phyloP scores from a whole-genome alignment of 495 filamentous ascomycete genomes.

The Glutinoglossum americanum region DNA sequence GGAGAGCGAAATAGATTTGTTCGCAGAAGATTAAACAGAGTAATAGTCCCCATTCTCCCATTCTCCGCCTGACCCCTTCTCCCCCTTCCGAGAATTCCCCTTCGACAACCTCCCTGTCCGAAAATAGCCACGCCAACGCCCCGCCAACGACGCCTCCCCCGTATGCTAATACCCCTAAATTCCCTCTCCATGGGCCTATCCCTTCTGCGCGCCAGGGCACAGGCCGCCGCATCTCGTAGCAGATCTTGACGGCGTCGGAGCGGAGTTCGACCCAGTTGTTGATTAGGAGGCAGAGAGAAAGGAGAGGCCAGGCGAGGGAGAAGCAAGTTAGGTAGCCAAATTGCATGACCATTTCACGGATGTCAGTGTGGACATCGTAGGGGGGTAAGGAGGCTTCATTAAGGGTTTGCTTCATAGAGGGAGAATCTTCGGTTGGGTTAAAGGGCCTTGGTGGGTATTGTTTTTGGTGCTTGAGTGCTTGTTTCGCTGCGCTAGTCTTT shows the following conservation, averaged over 20 bases:
- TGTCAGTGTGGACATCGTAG: slow-evolving; percentile 75
- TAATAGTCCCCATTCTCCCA: slow-evolving; percentile 59
- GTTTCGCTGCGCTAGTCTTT: neutral
- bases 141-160: slow-evolving; percentile 72
- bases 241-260: slow-evolving; percentile 90
- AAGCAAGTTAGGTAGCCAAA: slow-evolving; percentile 78
- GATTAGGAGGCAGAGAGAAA: slow-evolving; percentile 68
- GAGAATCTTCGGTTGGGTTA: too few relatives aligned
- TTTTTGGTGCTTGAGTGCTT: too few relatives aligned
- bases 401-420: slow-evolving; percentile 54
- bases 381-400: slow-evolving; percentile 65
- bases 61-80: slow-evolving; percentile 8
- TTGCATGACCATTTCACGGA: slow-evolving; percentile 90
- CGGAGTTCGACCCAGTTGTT: slow-evolving; percentile 98
- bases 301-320: slow-evolving; percentile 79
- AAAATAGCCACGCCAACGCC: slow-evolving; percentile 74
- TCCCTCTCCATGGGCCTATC: slow-evolving; percentile 86
- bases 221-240: slow-evolving; percentile 68
- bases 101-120: slow-evolving; percentile 41
- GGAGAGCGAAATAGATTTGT: slow-evolving; percentile 57
- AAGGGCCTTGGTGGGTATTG: too few relatives aligned
- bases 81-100: too few relatives aligned
- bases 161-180: slow-evolving; percentile 80
- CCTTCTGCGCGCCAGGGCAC: slow-evolving; percentile 73
- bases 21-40: slow-evolving; percentile 68